A percentile compares a stretch with the other conserved stretches of the same genome.
phyloP scores from a whole-genome alignment of 2,329 filamentous ascomycete species.

The Penicillium griseofulvum region DNA sequence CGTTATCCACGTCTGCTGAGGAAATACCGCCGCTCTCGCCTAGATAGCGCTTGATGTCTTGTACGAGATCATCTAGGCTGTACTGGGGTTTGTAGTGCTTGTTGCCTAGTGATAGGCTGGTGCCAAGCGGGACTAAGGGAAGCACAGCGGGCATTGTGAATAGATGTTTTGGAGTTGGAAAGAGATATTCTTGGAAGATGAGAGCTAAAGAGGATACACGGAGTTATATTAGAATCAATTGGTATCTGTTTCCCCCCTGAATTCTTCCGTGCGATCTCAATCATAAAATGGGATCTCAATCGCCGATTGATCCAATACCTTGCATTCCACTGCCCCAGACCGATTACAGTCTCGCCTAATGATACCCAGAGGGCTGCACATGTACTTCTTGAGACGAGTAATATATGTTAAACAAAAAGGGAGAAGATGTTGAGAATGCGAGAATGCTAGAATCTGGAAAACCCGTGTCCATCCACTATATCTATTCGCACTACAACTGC shows the following conservation, averaged over 20 bases:
- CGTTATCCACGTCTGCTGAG: slow-evolving; percentile 24
- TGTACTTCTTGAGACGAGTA: not conserved
- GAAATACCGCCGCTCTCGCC: slow-evolving; percentile 28
- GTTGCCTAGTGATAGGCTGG: slow-evolving; percentile 15
- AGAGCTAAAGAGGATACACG: not conserved
- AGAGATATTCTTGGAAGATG: not conserved
- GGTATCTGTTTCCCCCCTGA: not conserved
- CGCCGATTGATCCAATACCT: slow-evolving; percentile 18
- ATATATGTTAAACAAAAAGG: not conserved
- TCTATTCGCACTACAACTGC: not conserved
- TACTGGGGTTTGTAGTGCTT: slow-evolving; percentile 22
- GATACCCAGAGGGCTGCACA: not conserved
- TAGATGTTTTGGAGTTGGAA: not conserved
- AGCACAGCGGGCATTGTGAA: slow-evolving; percentile 18
- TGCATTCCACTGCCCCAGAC: slow-evolving; percentile 1
- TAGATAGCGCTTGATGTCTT: slow-evolving; percentile 30
- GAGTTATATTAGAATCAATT: not conserved
- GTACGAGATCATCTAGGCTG: slow-evolving; percentile 23
- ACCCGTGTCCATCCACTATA: too few relatives aligned
- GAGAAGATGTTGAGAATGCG: not conserved
- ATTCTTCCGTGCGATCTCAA: slow-evolving; percentile 2
- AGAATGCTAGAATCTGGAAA: not conserved
- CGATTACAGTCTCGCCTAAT: slow-evolving; percentile 2
- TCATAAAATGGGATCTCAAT: slow-evolving; percentile 8
- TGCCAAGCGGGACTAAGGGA: slow-evolving; percentile 10